Evolutionary conservation across 345 rosid species (phyloP).

Genomic region (Pseudoturritis turrita): DNA sequence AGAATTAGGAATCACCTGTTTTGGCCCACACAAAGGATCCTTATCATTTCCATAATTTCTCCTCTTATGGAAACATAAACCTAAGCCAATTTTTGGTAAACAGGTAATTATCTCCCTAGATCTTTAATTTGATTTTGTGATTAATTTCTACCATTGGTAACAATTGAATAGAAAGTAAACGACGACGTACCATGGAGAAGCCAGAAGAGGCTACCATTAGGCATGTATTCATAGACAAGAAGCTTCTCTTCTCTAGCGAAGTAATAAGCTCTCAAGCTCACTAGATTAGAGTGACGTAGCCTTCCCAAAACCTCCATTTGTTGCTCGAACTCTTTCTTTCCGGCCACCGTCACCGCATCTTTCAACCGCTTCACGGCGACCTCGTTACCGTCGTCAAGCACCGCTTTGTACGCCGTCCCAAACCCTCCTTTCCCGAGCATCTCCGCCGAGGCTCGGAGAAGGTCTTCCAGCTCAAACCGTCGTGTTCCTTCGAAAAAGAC

Average conservation of each 20-base stretch:
- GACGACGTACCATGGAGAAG: slow-evolving; percentile 81
- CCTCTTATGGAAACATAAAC: slow-evolving; percentile 11
- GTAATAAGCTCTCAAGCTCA: slow-evolving; percentile 73
- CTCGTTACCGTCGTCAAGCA: slow-evolving; percentile 76
- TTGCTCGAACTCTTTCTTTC: slow-evolving; percentile 72
- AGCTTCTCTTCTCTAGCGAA: slow-evolving; percentile 91
- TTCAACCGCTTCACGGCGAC: slow-evolving; percentile 86
- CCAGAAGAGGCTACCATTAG: slow-evolving; percentile 87
- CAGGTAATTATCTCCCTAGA: neutral
- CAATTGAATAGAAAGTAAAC: neutral
- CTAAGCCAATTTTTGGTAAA: neutral
- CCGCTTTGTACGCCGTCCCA: slow-evolving; percentile 92
- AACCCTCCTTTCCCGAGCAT: slow-evolving; percentile 94
- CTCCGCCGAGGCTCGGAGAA: slow-evolving; percentile 92
- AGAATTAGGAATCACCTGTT: slow-evolving; percentile 11
- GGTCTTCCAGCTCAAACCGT: slow-evolving; percentile 81
- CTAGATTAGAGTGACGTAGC: slow-evolving; percentile 62
- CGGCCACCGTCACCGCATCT: slow-evolving; percentile 59
- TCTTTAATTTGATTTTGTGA: neutral
- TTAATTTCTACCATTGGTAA: neutral
- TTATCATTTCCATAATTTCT: neutral
- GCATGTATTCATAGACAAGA: slow-evolving; percentile 81
- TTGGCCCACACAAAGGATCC: slow-evolving; percentile 1
- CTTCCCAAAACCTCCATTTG: slow-evolving; percentile 86
- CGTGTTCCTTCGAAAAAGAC: slow-evolving; percentile 81